Conservation (phyloP, 1,139 yeast species). For the Blastobotrys proliferans region DNA sequence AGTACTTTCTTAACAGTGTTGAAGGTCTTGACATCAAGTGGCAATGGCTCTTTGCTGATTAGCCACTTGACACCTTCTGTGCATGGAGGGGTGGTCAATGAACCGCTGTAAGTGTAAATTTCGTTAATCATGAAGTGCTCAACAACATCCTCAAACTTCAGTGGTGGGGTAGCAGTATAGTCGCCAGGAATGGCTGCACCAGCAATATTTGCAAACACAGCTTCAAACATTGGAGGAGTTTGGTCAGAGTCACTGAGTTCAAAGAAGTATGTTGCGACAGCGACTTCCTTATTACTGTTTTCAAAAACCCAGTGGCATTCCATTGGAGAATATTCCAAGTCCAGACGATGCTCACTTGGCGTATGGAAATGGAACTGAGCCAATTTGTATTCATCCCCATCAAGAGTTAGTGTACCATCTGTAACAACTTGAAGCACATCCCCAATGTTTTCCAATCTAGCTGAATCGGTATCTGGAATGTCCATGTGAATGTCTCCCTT, state of each 20-base stretch:
- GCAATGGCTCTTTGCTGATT: slow-evolving; percentile 6
- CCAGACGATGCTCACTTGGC: slow-evolving; percentile 13
- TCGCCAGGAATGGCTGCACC: slow-evolving; percentile 3
- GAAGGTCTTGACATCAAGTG: slow-evolving; percentile 5
- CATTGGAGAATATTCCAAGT: slow-evolving; percentile 12
- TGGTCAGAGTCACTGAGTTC: slow-evolving; percentile 3
- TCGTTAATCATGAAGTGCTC: slow-evolving; percentile 1
- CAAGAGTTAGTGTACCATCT: too few relatives aligned
- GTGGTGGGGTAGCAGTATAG: slow-evolving; percentile 2
- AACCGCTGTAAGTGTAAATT: slow-evolving; percentile 10
- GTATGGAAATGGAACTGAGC: slow-evolving; percentile 15
- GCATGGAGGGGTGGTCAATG: slow-evolving; percentile 14
- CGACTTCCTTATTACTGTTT: not conserved
- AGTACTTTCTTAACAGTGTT: slow-evolving; percentile 5
- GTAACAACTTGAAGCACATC: too few relatives aligned
- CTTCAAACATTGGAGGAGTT: slow-evolving; percentile 4
- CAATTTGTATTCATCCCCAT: too few relatives aligned
- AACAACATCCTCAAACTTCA: slow-evolving; percentile 3
- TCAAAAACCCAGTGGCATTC: slow-evolving; percentile 10
- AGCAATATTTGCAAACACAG: slow-evolving; percentile 3
- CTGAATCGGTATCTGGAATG: too few relatives aligned
- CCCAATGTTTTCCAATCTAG: too few relatives aligned
- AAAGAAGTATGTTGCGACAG: slow-evolving; percentile 11
- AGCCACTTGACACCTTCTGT: slow-evolving; percentile 12
- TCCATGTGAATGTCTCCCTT: too few relatives aligned